Conservation (phyloP, 1,284 basidiomycete species). For the Amylostereum areolatum region DNA sequence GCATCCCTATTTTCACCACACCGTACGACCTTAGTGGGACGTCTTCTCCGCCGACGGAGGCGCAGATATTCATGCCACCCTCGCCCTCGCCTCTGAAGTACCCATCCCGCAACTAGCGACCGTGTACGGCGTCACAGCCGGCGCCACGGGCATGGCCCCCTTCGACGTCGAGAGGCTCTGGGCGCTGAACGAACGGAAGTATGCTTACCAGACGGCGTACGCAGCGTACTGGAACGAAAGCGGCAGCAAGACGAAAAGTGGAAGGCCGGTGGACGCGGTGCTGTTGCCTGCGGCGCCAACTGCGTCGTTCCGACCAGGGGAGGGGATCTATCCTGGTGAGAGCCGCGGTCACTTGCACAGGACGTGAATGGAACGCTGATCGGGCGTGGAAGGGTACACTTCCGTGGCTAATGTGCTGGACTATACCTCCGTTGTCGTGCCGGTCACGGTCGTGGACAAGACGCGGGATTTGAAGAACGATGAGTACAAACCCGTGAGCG, state of each 20-base stretch:
- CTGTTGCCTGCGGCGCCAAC: neutral
- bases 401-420: neutral
- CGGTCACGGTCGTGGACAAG: neutral
- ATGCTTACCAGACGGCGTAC: neutral
- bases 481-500: neutral
- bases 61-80: neutral
- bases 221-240: neutral
- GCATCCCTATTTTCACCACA: neutral
- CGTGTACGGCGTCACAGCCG: neutral
- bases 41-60: neutral
- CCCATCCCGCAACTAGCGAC: neutral
- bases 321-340: neutral
- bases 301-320: no score
- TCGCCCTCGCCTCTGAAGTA: neutral
- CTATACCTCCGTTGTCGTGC: neutral
- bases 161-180: neutral
- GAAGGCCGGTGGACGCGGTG: neutral
- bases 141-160: no score
- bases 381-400: neutral
- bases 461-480: neutral
- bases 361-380: neutral
- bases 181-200: neutral
- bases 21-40: no score
- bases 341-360: neutral
- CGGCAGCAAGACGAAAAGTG: neutral